Conservation (phyloP, 208 protist genomes). For the Sergeia podlipaevii region DNA sequence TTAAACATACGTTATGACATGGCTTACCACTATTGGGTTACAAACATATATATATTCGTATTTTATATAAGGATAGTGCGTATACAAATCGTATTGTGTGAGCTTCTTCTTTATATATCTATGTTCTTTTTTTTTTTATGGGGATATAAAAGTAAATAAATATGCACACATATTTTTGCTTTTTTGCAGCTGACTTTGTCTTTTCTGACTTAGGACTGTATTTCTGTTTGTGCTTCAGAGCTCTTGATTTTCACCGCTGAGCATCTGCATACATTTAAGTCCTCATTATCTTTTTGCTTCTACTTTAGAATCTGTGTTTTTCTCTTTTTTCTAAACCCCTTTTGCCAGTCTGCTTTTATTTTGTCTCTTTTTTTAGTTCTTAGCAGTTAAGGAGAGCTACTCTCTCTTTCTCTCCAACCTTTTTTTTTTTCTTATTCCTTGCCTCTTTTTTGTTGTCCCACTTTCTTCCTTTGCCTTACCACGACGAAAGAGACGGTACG, state of each 20-base stretch:
- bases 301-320: neutral
- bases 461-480: neutral
- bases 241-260: constrained; percentile 3
- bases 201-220: neutral
- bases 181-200: too few relatives aligned
- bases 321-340: constrained; percentile 12
- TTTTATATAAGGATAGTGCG: too few relatives aligned
- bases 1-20: too few relatives aligned
- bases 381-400: too few relatives aligned
- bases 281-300: neutral
- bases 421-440: neutral
- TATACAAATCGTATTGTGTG: too few relatives aligned
- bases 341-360: too few relatives aligned
- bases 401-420: too few relatives aligned
- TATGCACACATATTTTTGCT: too few relatives aligned
- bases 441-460: neutral
- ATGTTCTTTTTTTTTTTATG: constrained; percentile 6
- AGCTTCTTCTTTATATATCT: constrained; percentile 6
- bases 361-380: constrained; percentile 1
- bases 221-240: neutral
- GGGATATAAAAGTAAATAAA: neutral
- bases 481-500: neutral
- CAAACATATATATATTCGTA: too few relatives aligned
- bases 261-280: too few relatives aligned
- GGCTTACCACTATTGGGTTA: too few relatives aligned